A percentile compares a stretch with the other conserved stretches of the same genome.
Evolutionary conservation across 305 asterid genomes (phyloP).

Genomic region (Solanum hybrid): DNA sequence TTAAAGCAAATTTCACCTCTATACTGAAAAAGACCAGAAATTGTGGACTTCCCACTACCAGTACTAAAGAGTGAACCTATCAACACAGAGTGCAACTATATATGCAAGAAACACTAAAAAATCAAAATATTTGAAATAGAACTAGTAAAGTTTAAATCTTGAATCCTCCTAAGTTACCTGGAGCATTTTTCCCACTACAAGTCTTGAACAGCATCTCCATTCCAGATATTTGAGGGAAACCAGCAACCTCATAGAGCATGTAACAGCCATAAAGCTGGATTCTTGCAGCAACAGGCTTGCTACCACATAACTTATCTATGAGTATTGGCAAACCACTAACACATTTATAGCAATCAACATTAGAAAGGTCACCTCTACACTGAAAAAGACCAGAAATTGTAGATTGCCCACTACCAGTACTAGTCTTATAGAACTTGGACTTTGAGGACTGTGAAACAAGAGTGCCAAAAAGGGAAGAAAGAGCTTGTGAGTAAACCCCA

Average conservation of each 20-base stretch:
- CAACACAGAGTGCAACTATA: neutral
- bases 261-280: conserved; percentile 82
- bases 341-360: conserved; percentile 58
- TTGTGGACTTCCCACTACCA: conserved; percentile 10
- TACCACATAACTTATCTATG: conserved; percentile 76
- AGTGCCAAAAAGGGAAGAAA: conserved; percentile 15
- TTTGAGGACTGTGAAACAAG: conserved; percentile 21
- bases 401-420: conserved; percentile 15
- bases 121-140: neutral
- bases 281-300: conserved; percentile 69
- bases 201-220: conserved; percentile 82
- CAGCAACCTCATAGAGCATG: conserved; percentile 79
- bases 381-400: conserved; percentile 26
- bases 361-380: conserved; percentile 35
- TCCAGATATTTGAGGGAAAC: conserved; percentile 78
- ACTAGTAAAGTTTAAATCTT: neutral
- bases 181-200: conserved; percentile 61
- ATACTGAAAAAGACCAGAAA: conserved; percentile 20
- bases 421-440: conserved; percentile 23
- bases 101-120: neutral
- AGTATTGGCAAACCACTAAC: conserved; percentile 69
- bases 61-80: neutral
- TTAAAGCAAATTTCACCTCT: conserved; percentile 42
- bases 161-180: conserved; percentile 24
- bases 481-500: conserved; percentile 21